phyloP scores from a whole-genome alignment of 441 rosid species.

The Corymbia citriodora region DNA sequence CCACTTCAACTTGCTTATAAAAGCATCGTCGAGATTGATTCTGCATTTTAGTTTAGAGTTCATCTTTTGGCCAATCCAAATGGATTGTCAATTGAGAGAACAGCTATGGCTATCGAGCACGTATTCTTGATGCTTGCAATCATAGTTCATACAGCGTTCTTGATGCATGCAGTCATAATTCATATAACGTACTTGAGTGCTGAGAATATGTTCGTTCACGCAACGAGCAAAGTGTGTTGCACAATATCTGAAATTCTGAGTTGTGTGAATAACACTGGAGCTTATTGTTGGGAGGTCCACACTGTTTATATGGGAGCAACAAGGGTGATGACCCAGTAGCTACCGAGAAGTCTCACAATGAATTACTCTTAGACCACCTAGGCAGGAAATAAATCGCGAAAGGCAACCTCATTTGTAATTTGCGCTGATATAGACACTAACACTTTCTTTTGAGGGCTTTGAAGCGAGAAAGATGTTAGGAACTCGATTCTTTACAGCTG shows the following conservation, averaged over 20 bases:
- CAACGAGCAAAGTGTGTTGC: constrained; percentile 9
- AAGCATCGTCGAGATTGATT: neutral
- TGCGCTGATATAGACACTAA: neutral
- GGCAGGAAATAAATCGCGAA: constrained; percentile 15
- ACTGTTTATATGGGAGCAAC: constrained; percentile 43
- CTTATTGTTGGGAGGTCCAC: constrained; percentile 20
- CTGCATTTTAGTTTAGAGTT: neutral
- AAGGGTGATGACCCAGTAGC: constrained; percentile 11
- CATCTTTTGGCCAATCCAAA: neutral
- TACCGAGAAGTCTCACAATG: constrained; percentile 24
- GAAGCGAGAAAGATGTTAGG: constrained; percentile 47
- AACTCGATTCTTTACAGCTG: constrained; percentile 50
- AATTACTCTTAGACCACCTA: constrained; percentile 16
- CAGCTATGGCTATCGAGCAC: neutral
- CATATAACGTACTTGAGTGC: constrained; percentile 8
- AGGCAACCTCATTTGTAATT: neutral
- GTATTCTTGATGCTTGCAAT: constrained; percentile 5
- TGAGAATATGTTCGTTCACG: constrained; percentile 4
- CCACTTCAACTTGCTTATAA: neutral
- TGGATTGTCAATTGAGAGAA: neutral
- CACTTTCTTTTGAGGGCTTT: neutral
- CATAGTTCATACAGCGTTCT: constrained; percentile 1
- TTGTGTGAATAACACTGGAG: neutral
- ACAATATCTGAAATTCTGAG: neutral
- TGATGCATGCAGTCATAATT: constrained; percentile 6